These are phyloP conservation scores for Dillenia turbinata DNA, from an alignment of 164 flowering plant genomes.

Conservation along the genomic window DNA sequence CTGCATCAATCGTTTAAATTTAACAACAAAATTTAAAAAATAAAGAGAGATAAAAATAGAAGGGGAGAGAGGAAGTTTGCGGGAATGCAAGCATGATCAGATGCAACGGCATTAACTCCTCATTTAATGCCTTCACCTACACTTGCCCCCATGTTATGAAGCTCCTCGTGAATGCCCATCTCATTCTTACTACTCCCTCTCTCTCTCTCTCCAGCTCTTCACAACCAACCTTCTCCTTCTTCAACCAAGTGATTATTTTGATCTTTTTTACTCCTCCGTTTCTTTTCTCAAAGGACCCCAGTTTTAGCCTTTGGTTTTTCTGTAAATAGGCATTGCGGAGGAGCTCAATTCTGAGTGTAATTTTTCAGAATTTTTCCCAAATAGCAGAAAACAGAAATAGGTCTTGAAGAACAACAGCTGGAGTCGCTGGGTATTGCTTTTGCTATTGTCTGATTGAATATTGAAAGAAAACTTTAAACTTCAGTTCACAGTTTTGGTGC, in stretches of 20 bases:
- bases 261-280: background rate
- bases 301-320: background rate
- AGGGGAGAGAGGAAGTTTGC: conserved; percentile 14
- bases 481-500: conserved; percentile 9
- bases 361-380: background rate
- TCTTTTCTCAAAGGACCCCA: background rate
- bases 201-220: conserved; percentile 20
- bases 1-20: too few species aligned
- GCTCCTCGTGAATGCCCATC: conserved; percentile 37
- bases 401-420: conserved; percentile 2
- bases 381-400: conserved; percentile 1
- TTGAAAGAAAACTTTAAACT: background rate
- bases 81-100: conserved; percentile 41
- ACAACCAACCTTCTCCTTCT: conserved; percentile 8
- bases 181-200: conserved; percentile 12
- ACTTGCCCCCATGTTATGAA: conserved; percentile 35
- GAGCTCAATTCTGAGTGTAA: background rate
- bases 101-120: conserved; percentile 48
- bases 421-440: conserved; percentile 2
- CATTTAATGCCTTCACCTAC: conserved; percentile 66
- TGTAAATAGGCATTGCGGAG: background rate
- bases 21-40: too few species aligned
- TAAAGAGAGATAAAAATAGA: too few species aligned
- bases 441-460: background rate
- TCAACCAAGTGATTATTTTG: conserved; percentile 1